Evolutionary conservation across 768 basidiomycete species (phyloP), one percentile per base, ranked within the genome.

Genomic region (Trametes meyenii): DNA sequence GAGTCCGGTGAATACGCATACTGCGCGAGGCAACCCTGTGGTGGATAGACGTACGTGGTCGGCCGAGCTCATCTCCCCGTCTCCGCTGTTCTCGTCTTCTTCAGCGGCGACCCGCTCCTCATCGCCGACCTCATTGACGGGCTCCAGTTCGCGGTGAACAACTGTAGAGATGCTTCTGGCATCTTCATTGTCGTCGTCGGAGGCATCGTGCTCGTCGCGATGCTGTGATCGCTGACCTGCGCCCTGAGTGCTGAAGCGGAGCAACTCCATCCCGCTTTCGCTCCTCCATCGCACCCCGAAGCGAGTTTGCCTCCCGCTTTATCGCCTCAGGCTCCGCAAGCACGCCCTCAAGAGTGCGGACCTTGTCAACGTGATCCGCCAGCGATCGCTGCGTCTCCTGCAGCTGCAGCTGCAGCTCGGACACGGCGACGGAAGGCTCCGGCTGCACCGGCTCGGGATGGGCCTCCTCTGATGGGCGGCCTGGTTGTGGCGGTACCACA

Each of bases 241-340:
- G n/a, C n/a, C n/a, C n/a, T n/a, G n/a, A n/a, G n/a, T n/a, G 56
- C 52, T 75, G 39, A 68, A 66, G 54, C 70, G 76, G 55, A 69
- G 71, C 4, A 66, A 70, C 49, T 73, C 82, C 69, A 74, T 71
- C 54, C 17, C 79, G 78, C 67, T 85, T 80, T 46, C 83, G 83
- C 58, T 83, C 81, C 64, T 91, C 88, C 76, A 94, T 83, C 67
- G 89, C 74, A 50, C 89, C 87, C 16, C 90, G 79, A 53, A 98
- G 77, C 2, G 80, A 77, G 39, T 82, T 76, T 2, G 98, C 85
- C 67, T 98, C 95, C 26, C 79, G 78, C 73, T 89, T 89, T 70
- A 97, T 84, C 8, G 76, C 78, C 59, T 97, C 94, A 66, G 97
- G 94, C 75, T 97, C 94, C 0, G 82, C 81, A 40, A 96, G 78